Evolutionary conservation across 768 basidiomycete species (phyloP), one percentile per base, ranked within the genome.

Genomic region (Rhizopogon roseolus): DNA sequence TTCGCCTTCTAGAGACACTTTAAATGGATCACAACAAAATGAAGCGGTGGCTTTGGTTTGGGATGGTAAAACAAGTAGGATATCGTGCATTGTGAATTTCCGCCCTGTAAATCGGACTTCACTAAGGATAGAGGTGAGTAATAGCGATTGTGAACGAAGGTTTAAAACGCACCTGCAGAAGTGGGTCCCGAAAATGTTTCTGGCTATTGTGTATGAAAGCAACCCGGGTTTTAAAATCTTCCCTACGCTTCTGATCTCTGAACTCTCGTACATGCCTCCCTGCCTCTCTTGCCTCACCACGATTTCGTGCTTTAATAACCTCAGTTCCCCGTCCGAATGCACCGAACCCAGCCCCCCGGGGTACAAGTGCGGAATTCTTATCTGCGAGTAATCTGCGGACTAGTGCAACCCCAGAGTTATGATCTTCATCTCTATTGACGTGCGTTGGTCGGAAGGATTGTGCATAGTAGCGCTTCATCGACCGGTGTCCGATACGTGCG

Each of bases 251-350:
- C 66, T 89, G 84, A 65, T 97, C 95, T 57, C 88, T 77, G 73
- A 88, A 90, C 63, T 93, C 88, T 52, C 84, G 77, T 1, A 91
- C 80, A 69, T 95, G 91, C 43, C 91, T 80, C 13, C 87, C 92
- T 19, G 96, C 96, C 69, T 98, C 88, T 59, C 81, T 81, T 13
- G 97, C 97, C 73, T 98, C 96, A 2, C 97, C 97, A n/a, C 79
- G 80, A 73, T 98, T 98, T 49, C 93, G 79, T 19, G 93, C 96
- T 67, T 87, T 91, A 56, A 98, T 81, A 9, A 94, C 88, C 32
- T 92, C 82, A 7, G 81, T 85, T 1, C 92, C 93, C 9, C 72
- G 72, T 2, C 95, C 95, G 63, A 78, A 94, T 2, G 91, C 92
- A 25, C 95, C 94, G 57, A 84, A 92, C 1, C 90, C 94, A 37